Conservation (phyloP, 108 stramenopile genomes). For the Discostella pseudostelligera region DNA sequence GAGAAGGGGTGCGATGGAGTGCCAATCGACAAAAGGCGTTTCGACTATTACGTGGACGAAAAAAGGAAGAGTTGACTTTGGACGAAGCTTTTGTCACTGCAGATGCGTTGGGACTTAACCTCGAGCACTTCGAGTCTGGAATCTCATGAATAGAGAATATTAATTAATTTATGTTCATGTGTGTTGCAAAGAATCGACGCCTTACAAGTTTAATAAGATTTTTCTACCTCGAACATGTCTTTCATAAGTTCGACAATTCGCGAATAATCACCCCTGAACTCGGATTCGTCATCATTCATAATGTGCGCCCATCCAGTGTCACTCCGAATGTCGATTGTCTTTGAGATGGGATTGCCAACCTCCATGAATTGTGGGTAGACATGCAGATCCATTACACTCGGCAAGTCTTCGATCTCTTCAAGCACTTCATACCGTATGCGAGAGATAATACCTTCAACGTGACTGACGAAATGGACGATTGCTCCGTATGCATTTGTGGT, state of each 20-base stretch:
- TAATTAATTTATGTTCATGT: neutral
- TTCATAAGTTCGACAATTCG: constrained; percentile 78
- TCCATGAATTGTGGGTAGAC: constrained; percentile 66
- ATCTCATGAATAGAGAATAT: constrained; percentile 11
- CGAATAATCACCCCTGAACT: constrained; percentile 65
- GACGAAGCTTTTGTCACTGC: constrained; percentile 45
- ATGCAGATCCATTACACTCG: constrained; percentile 68
- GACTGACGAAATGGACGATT: constrained; percentile 76
- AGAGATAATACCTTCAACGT: constrained; percentile 54
- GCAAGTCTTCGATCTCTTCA: constrained; percentile 64
- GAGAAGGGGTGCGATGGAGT: constrained; percentile 47
- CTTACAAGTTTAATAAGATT: neutral
- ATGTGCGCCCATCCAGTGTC: constrained; percentile 87
- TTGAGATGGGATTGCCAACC: constrained; percentile 54
- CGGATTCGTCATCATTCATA: constrained; percentile 63
- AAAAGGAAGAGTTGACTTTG: constrained; percentile 41
- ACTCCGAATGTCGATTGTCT: constrained; percentile 68
- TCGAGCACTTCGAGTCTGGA: constrained; percentile 35
- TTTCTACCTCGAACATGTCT: constrained; percentile 61
- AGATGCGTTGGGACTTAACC: constrained; percentile 37
- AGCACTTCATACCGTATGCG: constrained; percentile 54
- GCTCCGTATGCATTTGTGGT: constrained; percentile 55
- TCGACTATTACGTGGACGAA: constrained; percentile 33
- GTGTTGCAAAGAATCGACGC: neutral
- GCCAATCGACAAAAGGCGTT: constrained; percentile 36